phyloP scores from a whole-genome alignment of 139 green algal species.

The Pseudopediastrum boryanum region DNA sequence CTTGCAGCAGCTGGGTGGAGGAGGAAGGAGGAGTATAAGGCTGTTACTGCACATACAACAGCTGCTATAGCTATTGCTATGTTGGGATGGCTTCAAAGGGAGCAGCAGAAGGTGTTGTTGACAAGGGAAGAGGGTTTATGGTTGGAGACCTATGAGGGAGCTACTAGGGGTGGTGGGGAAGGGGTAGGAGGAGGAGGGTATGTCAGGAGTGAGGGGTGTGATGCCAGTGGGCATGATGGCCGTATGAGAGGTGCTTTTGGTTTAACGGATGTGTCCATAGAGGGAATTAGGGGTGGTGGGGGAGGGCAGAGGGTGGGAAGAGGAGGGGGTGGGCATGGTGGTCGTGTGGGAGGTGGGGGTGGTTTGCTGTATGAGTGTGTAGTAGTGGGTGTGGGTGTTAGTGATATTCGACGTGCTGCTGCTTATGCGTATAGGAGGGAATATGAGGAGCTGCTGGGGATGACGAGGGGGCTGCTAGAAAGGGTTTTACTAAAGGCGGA shows the following conservation, averaged over 20 bases:
- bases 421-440: slow-evolving; percentile 21
- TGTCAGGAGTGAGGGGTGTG: too few species aligned
- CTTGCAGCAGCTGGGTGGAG: slow-evolving; percentile 15
- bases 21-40: slow-evolving; percentile 8
- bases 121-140: too few species aligned
- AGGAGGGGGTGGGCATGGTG: not conserved
- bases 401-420: not conserved
- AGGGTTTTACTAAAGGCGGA: not conserved
- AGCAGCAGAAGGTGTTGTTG: too few species aligned
- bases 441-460: slow-evolving; percentile 8
- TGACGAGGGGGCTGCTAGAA: not conserved
- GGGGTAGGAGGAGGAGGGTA: too few species aligned
- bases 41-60: slow-evolving; percentile 4
- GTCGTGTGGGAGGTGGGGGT: not conserved
- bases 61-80: not conserved
- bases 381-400: not conserved
- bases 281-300: not conserved
- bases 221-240: too few species aligned
- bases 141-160: too few species aligned
- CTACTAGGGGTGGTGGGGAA: too few species aligned
- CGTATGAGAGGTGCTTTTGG: too few species aligned
- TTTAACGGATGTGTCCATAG: not conserved
- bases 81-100: not conserved
- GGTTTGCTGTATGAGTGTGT: not conserved
- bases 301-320: not conserved